Conservation (phyloP, 257 asterid genomes). For the Solanum sitiens region DNA sequence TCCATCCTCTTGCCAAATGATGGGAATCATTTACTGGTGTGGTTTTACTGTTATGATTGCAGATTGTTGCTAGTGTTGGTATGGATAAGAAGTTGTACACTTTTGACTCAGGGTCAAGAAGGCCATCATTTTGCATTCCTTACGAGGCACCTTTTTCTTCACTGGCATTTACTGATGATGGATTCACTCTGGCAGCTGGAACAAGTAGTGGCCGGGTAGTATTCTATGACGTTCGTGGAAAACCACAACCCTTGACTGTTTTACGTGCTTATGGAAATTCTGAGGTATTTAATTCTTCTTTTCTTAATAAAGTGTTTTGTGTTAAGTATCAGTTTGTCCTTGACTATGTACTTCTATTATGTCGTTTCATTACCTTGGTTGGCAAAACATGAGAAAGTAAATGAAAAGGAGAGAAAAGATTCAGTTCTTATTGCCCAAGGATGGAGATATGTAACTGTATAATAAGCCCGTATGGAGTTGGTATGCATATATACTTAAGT, state of each 20-base stretch:
- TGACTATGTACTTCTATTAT: not conserved
- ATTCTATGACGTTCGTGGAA: conserved; percentile 90
- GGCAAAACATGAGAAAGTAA: not conserved
- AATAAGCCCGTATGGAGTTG: not conserved
- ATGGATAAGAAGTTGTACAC: conserved; percentile 92
- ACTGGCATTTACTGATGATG: conserved; percentile 85
- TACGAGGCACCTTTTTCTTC: conserved; percentile 94
- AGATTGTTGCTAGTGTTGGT: conserved; percentile 95
- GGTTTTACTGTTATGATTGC: conserved; percentile 12
- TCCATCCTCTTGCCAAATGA: not conserved
- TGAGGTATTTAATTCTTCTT: conserved; percentile 32
- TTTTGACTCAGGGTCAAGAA: conserved; percentile 78
- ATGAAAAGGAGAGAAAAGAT: not conserved
- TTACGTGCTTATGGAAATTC: conserved; percentile 84
- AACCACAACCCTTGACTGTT: conserved; percentile 87
- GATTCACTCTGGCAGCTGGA: conserved; percentile 89
- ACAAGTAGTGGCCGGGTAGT: conserved; percentile 86
- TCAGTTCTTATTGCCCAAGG: not conserved
- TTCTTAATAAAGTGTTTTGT: conserved; percentile 5
- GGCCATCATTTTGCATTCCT: conserved; percentile 75
- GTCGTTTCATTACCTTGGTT: not conserved
- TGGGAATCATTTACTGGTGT: not conserved
- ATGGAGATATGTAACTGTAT: not conserved
- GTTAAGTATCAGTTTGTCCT: conserved; percentile 1
- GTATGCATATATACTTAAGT: not conserved